Evolutionary conservation across 257 asterid species (phyloP).

Genomic region (Gentiana straminea): DNA sequence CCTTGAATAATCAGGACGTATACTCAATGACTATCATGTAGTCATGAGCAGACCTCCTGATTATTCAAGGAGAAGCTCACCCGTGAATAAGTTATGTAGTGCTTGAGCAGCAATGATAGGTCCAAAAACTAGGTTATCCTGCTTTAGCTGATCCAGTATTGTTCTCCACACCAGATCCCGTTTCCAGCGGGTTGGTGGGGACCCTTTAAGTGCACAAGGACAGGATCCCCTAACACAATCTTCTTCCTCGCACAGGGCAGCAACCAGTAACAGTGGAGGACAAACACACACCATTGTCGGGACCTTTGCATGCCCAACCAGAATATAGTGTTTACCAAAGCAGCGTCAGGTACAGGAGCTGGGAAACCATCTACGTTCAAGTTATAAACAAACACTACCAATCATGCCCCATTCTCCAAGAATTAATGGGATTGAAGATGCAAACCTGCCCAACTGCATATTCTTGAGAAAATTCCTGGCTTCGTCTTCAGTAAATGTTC

Average conservation of each 20-base stretch:
- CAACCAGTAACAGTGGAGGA: constrained; percentile 26
- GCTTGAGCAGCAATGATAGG: no score
- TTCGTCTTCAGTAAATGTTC: constrained; percentile 26
- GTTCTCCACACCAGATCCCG: no score
- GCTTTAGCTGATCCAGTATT: no score
- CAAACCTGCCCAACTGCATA: constrained; percentile 39
- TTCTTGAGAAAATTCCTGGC: constrained; percentile 28
- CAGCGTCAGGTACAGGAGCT: constrained; percentile 32
- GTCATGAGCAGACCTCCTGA: no score
- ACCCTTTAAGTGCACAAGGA: constrained; percentile 18
- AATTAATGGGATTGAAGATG: not conserved
- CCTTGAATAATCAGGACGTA: no score
- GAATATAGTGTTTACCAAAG: constrained; percentile 32
- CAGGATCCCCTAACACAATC: constrained; percentile 20
- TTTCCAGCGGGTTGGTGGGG: no score
- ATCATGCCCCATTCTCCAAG: not conserved
- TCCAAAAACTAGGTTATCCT: no score
- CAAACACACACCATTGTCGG: constrained; percentile 26
- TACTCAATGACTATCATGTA: no score
- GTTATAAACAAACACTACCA: constrained; percentile 10
- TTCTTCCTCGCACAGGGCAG: constrained; percentile 26
- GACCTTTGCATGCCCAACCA: constrained; percentile 49
- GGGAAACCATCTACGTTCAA: constrained; percentile 14
- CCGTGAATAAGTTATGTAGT: no score
- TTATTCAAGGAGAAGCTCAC: no score